These are phyloP conservation scores for Rhynchosporium graminicola DNA, from an alignment of 2,329 filamentous ascomycete species.

Conservation along the genomic window DNA sequence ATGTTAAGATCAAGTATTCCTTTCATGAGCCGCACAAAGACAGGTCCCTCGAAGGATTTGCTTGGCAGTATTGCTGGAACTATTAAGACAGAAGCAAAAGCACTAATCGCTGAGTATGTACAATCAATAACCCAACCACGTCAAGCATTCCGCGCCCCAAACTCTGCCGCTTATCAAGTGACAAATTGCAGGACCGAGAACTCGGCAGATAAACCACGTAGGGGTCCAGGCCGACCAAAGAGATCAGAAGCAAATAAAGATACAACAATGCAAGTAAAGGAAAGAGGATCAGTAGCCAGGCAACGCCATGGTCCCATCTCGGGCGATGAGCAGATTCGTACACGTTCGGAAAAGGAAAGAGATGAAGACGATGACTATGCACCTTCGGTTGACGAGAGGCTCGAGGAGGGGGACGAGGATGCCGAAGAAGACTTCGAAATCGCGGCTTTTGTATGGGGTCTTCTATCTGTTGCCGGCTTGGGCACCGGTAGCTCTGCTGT, in stretches of 20 bases:
- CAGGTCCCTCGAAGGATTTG: slow-evolving; percentile 12
- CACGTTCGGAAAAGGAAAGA: slow-evolving; percentile 26
- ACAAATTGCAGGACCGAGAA: neutral
- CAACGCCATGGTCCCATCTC: neutral
- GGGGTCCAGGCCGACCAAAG: slow-evolving; percentile 25
- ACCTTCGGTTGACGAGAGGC: slow-evolving; percentile 37
- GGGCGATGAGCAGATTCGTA: neutral
- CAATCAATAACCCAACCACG: neutral
- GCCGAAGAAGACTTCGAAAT: slow-evolving; percentile 50
- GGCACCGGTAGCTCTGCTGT: slow-evolving; percentile 49
- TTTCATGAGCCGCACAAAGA: slow-evolving; percentile 29
- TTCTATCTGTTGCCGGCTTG: slow-evolving; percentile 48
- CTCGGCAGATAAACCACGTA: neutral
- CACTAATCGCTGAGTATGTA: slow-evolving; percentile 18
- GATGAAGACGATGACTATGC: slow-evolving; percentile 42
- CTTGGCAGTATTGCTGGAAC: slow-evolving; percentile 3
- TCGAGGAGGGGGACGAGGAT: slow-evolving; percentile 45
- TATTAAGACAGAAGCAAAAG: slow-evolving; percentile 19
- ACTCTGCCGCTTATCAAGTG: neutral
- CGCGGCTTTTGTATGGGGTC: slow-evolving; percentile 49
- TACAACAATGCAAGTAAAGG: neutral
- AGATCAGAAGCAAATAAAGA: slow-evolving; percentile 17
- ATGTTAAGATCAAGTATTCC: slow-evolving; percentile 48
- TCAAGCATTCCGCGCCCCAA: neutral
- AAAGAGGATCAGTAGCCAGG: neutral